Conservation (phyloP, 805 yeast species). For the Wickerhamomyces sydowiorum region DNA sequence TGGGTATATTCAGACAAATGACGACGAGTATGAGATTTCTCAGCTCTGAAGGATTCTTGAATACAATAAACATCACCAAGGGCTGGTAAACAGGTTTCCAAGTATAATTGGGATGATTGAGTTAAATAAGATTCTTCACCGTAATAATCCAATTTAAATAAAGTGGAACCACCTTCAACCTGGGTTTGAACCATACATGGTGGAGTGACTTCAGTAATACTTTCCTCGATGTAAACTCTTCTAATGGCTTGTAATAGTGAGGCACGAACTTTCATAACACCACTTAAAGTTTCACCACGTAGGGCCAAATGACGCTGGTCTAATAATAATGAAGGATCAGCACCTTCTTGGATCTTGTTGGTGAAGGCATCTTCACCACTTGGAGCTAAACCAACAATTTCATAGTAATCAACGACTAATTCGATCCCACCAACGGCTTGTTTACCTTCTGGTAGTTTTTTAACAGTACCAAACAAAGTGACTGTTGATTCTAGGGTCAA, state of each 20-base stretch:
- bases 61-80: conserved; percentile 96
- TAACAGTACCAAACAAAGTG: conserved; percentile 71
- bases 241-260: conserved; percentile 68
- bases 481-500: conserved; percentile 88
- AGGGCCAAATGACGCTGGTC: conserved; percentile 95
- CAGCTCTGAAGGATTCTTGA: conserved; percentile 99
- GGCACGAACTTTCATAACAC: conserved; percentile 94
- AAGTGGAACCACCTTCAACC: conserved; percentile 98
- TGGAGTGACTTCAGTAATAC: conserved; percentile 87
- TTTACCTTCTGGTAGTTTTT: conserved; percentile 90
- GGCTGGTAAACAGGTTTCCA: conserved; percentile 94
- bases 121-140: conserved; percentile 96
- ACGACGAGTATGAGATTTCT: conserved; percentile 97
- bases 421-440: conserved; percentile 98
- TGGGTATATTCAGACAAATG: conserved; percentile 97
- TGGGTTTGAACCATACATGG: conserved; percentile 99
- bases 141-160: conserved; percentile 88
- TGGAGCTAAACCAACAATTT: conserved; percentile 90
- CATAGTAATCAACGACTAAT: conserved; percentile 83
- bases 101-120: conserved; percentile 93
- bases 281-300: conserved; percentile 91
- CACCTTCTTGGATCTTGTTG: conserved; percentile 88
- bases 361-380: conserved; percentile 93
- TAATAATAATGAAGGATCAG: conserved; percentile 87
- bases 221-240: conserved; percentile 68